Base-by-base conservation (phyloP, 179 eudicot genomes). In the Silene vulgaris region DNA sequence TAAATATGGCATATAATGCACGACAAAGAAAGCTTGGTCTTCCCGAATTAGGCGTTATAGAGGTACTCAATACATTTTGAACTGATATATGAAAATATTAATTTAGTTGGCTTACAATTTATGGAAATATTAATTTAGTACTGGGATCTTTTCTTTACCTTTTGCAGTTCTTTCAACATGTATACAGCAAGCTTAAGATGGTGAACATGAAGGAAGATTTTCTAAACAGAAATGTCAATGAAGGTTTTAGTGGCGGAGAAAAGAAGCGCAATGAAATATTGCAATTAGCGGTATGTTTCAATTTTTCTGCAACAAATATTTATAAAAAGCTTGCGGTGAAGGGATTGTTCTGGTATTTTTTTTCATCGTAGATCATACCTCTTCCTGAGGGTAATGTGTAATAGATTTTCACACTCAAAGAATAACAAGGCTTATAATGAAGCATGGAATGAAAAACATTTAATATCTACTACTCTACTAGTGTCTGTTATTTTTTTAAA, bases 191-290 rank as follows among this genome's bases (percentile, higher is more conserved):
- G 89, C 91, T 95, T 73, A 87, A 86, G 61, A 75, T 90, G 69
- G 97, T 95, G 75, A 92, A 92, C 77, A 92, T 92, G 92, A 90
- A 95, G 87, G 80, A 81, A 81, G 97, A 95, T 76, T 87, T 92
- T 71, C 78, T 95, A 70, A 87, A 92, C 78, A 88, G 99, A 89
- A 92, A 95, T 73, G 99, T 95, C 35, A 95, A 95, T 77, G 99
- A 90, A 86, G 99, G 99, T 73, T 95, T 95, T 74, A 95, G 99
- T 82, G 99, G 99, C 52, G 99, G 99, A 71, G 99, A 95, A 82
- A 90, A 82, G 86, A 95, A 95, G 85, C 89, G 99, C 72, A 95
- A 95, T 76, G 99, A 95, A 84, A 92, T 95, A 72, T 81, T 95
- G 77, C 99, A 95, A 78, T 97, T 95, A 80, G 99, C 97, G 87